These are phyloP conservation scores for Arthrobotrys megalospora DNA, from an alignment of 2,329 filamentous ascomycete species.

Conservation along the genomic window DNA sequence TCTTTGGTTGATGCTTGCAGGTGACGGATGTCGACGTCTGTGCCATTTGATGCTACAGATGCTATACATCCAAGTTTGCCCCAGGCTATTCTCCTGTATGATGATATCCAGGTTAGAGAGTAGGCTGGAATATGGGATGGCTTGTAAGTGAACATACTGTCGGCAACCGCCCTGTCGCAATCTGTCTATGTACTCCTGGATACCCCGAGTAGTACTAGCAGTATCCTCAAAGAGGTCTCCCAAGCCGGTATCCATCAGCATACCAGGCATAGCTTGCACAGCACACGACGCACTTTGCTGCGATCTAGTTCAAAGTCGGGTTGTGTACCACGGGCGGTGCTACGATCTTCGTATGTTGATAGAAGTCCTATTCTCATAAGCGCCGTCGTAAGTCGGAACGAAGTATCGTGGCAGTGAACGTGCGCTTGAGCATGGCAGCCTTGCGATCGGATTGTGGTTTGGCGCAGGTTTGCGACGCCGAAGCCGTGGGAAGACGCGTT, in stretches of 20 bases:
- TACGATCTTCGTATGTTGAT: not conserved
- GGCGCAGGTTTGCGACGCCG: slow-evolving; percentile 26
- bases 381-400: not conserved
- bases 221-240: slow-evolving; percentile 59
- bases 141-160: slow-evolving; percentile 54
- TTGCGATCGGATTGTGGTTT: not conserved
- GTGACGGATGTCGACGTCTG: slow-evolving; percentile 79
- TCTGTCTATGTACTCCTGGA: slow-evolving; percentile 62
- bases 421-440: no score
- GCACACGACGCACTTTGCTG: not conserved
- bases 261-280: slow-evolving; percentile 32
- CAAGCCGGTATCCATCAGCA: slow-evolving; percentile 57
- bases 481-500: slow-evolving; percentile 22
- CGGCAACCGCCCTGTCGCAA: slow-evolving; percentile 64
- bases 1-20: slow-evolving; percentile 78
- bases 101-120: slow-evolving; percentile 35
- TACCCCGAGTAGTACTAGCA: slow-evolving; percentile 60
- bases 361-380: not conserved
- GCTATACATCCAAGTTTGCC: slow-evolving; percentile 89
- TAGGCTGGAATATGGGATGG: not conserved
- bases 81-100: slow-evolving; percentile 82
- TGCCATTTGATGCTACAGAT: slow-evolving; percentile 80
- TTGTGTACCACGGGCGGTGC: not conserved
- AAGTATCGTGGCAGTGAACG: not conserved
- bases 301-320: not conserved